Base-by-base conservation (phyloP, 768 basidiomycete species). In the Rhodotorula kratochvilovae region DNA sequence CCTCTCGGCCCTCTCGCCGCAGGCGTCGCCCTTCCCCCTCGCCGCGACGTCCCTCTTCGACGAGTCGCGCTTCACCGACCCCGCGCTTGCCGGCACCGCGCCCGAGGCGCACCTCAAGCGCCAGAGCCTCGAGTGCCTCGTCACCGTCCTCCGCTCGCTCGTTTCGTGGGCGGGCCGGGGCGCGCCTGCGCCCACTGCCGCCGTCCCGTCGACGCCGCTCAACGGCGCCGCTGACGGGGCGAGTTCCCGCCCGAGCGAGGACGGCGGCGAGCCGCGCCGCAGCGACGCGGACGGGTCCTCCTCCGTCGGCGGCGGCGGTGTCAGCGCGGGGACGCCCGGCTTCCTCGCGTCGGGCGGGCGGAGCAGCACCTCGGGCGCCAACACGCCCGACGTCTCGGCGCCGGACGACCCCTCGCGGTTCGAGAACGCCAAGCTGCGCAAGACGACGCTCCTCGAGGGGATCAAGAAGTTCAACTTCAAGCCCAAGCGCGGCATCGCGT, bases 401-500 rank as follows among this genome's bases (percentile, higher is more conserved):
- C 81, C 82, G n/a, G 96, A 98, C 77, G 95, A 98, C 79, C 95
- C 95, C 2, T 88, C 85, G 29, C 86, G 86, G 77, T 97, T 99
- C 73, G 95, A 97, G 82, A 93, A 86, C 70, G 96, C 93, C 19
- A 97, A 96, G 80, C 90, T 92, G 82, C 89, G 91, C 82, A 99
- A 99, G 82, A 97, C 91, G 45, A 94, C 90, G 0, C 80, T 98
- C 39, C 82, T 93, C 50, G 95, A 98, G 79, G 96, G 96, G 36
- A 90, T 98, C 81, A 93, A 90, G 81, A 92, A 92, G 81, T 99
- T 99, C 81, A 97, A 98, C 80, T 92, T 89, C 84, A 98, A 96
- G 81, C 94, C 95, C n/a, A 98, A 97, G 81, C 86, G 88, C 76
- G 96, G 96, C 25, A 84, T 98, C 61, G 84, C 89, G 82, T 97